phyloP scores from a whole-genome alignment of 2,329 filamentous ascomycete species.

The Phyllosticta citrichinensis region DNA sequence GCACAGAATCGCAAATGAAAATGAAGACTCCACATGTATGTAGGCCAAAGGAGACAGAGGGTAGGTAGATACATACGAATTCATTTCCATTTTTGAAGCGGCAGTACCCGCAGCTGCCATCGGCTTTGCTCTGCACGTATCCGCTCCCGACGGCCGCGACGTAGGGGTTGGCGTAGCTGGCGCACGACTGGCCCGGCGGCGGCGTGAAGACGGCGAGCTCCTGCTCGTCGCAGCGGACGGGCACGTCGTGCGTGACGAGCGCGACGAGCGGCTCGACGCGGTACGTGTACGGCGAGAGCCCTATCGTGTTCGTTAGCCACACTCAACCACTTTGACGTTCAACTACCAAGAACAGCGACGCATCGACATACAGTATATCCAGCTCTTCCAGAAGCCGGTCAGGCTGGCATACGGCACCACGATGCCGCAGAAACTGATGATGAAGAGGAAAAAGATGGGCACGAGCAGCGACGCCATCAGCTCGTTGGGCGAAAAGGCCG shows the following conservation, averaged over 20 bases:
- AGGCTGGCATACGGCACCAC: conserved; percentile 57
- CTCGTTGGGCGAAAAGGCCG: conserved; percentile 56
- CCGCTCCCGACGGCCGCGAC: conserved; percentile 44
- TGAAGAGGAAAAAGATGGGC: conserved; percentile 58
- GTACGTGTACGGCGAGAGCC: conserved; percentile 59
- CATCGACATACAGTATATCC: conserved; percentile 25
- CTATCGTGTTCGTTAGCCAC: conserved; percentile 40
- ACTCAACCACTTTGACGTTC: conserved; percentile 19
- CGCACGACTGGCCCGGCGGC: conserved; percentile 50
- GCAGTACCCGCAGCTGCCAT: conserved; percentile 55
- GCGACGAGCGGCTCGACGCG: conserved; percentile 53
- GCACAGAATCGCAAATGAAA: background rate
- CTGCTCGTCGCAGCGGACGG: conserved; percentile 43
- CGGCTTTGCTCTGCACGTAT: conserved; percentile 47
- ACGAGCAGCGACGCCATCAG: conserved; percentile 56
- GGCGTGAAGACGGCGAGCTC: conserved; percentile 53
- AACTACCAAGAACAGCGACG: conserved; percentile 17
- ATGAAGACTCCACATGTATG: background rate
- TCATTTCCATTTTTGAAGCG: conserved; percentile 51
- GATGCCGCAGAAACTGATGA: conserved; percentile 66
- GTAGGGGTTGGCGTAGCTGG: conserved; percentile 47
- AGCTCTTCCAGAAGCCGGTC: conserved; percentile 52
- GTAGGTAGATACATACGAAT: conserved; percentile 28
- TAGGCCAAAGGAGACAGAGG: background rate
- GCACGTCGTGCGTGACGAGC: conserved; percentile 44